Base-by-base conservation (phyloP, 148 eudicot species). In the Linanthus parryae region DNA sequence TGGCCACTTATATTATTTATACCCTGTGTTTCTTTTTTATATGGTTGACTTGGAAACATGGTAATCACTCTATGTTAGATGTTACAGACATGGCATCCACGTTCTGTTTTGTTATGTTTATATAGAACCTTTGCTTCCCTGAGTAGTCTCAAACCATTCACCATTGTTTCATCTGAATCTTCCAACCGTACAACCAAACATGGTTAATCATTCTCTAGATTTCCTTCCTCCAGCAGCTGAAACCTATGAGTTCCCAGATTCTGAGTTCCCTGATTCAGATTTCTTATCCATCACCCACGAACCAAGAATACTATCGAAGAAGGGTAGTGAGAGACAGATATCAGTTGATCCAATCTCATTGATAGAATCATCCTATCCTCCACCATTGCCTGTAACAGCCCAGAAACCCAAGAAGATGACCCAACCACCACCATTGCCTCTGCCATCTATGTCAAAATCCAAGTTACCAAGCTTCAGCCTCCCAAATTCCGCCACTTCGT, bases 281-380 rank as follows among this genome's bases (percentile, higher is more conserved):
- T 71, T 11, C 63, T 65, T 17, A 35, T 72, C 7, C 70, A 80
- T 29, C 69, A 63, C 8, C 70, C 81, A 3, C 57, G 46, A 9
- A 54, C 58, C 43, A 43, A 51, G 30, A 55, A 31, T 38, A 65
- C 63, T 0, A 60, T 23, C 10, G 71, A 68, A 15, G 57, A 44
- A 48, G 11, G 69, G 67, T 41, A 63, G 59, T 19, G 95, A 85
- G 73, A 82, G 63, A 65, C 88, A 89, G 21, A 83, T 85, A n/a
- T 82, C 81, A 0, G 78, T 89, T 2, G 97, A 89, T 43, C 97
- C 91, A 3, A 73, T 82, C 39, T 89, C 97, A 2, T 50, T 89
- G 37, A 83, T 75, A 25, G 22, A 79, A 16, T 51, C 40, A 30
- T 17, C 20, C 40, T 69, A 66, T 1, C 63, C 74, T 26, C 58